Evolutionary conservation across 164 flowering plant species (phyloP), one percentile per base, ranked within the genome.

Genomic region (Chimonanthus salicifolius): DNA sequence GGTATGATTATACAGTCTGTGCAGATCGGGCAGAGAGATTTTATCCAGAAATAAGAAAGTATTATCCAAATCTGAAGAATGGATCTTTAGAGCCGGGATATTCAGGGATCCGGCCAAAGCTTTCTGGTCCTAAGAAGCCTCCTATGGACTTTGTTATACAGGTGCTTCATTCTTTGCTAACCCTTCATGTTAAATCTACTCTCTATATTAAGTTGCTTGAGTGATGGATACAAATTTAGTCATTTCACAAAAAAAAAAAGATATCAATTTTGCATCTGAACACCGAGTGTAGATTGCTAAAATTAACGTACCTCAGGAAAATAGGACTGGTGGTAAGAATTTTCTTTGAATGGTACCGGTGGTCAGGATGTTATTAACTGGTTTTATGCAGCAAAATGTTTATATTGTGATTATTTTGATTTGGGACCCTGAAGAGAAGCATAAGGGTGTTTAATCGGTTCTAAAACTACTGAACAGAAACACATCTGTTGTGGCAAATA

Each of bases 41-140:
- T 67, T 91, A 94, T 58, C 85, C 85, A 43, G 94, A 83, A 77
- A 90, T 94, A 74, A 86, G 94, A 74, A 92, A 84, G 81, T 94
- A 94, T 77, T 94, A 87, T 64, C 97, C 98, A 21, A 78, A 75
- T 75, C 81, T 92, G 72, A 87, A 84, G 74, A 92, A 92, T 74
- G 97, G 86, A 72, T 86, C 88, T 69, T 80, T 92, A 62, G 88
- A 88, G 80, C 88, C 94, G 64, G 90, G 95, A 21, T 94, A 92
- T 87, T 82, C 97, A 7, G 97, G 98, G 48, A 91, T 94, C 68
- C 85, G 98, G 58, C 85, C 98, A 72, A 92, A 94, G 82, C 88
- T 94, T 75, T 85, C 88, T 58, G 92, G 95, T 80, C 94, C 97
- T 6, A 68, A 75, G 70, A 87, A 90, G 81, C 49, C 82, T 68